These are phyloP conservation scores for Phaeosphaeria sp. DNA, from an alignment of 2,329 filamentous ascomycete species.

Conservation along the genomic window DNA sequence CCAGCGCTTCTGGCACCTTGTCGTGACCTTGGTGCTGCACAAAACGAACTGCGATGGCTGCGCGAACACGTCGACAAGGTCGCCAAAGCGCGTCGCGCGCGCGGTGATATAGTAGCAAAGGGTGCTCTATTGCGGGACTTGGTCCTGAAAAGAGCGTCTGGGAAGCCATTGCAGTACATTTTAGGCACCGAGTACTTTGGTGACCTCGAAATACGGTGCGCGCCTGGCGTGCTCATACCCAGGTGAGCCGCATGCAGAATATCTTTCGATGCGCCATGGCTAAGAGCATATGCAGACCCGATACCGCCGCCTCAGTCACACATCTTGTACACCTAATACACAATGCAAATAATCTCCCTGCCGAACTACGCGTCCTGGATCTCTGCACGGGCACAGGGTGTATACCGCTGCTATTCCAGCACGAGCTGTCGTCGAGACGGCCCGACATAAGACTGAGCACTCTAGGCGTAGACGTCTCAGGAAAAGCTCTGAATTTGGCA, in stretches of 20 bases:
- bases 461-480: conserved; percentile 77
- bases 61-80: conserved; percentile 58
- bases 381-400: conserved; percentile 92
- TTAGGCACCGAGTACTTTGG: conserved; percentile 90
- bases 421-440: conserved; percentile 58
- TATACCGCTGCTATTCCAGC: conserved; percentile 78
- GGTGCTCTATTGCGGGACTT: conserved; percentile 31
- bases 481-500: conserved; percentile 69
- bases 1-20: conserved; percentile 68
- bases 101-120: conserved; percentile 23
- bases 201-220: conserved; percentile 77
- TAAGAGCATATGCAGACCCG: conserved; percentile 46
- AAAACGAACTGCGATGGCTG: conserved; percentile 77
- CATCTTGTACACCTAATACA: conserved; percentile 39
- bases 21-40: conserved; percentile 67
- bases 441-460: conserved; percentile 54
- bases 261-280: conserved; percentile 1
- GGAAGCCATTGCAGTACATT: conserved; percentile 87
- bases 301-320: conserved; percentile 52
- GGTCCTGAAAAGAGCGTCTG: conserved; percentile 55
- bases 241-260: conserved; percentile 56
- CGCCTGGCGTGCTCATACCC: conserved; percentile 82
- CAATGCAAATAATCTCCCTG: conserved; percentile 24
- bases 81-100: conserved; percentile 25
- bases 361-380: conserved; percentile 71